phyloP scores from a whole-genome alignment of 208 protist species.

The Ichthyophonus hoferi region DNA sequence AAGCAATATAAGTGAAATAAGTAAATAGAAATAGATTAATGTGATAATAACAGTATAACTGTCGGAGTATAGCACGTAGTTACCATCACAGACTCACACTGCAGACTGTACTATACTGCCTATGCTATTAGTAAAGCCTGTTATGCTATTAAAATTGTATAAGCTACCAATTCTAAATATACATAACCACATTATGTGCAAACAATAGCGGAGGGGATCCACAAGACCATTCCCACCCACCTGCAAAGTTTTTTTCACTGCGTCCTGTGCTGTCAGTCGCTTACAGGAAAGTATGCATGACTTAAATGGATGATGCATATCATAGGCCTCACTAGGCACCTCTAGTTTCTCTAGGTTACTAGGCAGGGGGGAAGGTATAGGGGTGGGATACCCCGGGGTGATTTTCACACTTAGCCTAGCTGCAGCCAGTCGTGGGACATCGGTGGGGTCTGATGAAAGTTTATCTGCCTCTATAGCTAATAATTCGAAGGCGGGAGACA shows the following conservation, averaged over 20 bases:
- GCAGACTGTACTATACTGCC: too few species aligned
- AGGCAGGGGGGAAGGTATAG: not conserved
- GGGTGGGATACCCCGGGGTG: not conserved
- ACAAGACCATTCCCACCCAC: not conserved
- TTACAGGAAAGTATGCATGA: not conserved
- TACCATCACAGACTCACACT: too few species aligned
- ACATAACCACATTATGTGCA: too few species aligned
- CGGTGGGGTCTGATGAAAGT: not conserved
- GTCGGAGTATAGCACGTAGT: too few species aligned
- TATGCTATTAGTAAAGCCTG: too few species aligned
- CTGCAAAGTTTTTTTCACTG: not conserved
- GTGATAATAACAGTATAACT: too few species aligned
- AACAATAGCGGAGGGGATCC: not conserved
- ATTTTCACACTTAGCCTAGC: not conserved
- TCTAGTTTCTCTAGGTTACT: not conserved
- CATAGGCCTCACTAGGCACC: not conserved
- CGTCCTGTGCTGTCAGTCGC: not conserved
- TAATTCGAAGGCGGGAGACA: too few species aligned
- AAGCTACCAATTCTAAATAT: too few species aligned
- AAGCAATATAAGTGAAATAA: too few species aligned
- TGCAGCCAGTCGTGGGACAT: not conserved
- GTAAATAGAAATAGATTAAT: too few species aligned
- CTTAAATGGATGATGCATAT: not conserved
- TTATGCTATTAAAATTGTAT: too few species aligned
- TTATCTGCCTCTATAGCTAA: too few species aligned